A percentile compares a stretch with the other conserved stretches of the same genome.
These are phyloP conservation scores for Pythium dissotocum DNA, from an alignment of 352 stramenopile species.

Conservation along the genomic window DNA sequence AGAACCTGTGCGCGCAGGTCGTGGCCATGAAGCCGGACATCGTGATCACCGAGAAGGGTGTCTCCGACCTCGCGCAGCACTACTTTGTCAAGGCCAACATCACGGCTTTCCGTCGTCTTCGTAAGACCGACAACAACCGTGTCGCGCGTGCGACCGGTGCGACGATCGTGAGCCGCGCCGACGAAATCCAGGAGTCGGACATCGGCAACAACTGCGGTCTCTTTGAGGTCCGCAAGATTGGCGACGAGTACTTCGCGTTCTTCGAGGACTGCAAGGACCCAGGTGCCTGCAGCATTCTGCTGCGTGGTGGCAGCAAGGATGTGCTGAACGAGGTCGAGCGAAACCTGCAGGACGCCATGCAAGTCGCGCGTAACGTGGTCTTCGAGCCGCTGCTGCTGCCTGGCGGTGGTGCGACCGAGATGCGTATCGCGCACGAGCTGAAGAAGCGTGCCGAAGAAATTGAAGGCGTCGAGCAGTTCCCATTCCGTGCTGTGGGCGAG, in stretches of 20 bases:
- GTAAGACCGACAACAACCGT: constrained; percentile 99
- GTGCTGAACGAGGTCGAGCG: constrained; percentile 99
- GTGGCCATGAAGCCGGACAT: constrained; percentile 99
- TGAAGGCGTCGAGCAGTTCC: constrained; percentile 97
- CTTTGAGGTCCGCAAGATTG: constrained; percentile 96
- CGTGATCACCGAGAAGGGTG: constrained; percentile 99
- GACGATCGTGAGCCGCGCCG: constrained; percentile 97
- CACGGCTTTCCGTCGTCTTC: constrained; percentile 97
- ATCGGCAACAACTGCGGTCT: constrained; percentile 98
- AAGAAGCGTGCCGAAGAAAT: constrained; percentile 89
- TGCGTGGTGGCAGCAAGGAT: constrained; percentile 98
- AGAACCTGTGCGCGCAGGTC: constrained; percentile 99
- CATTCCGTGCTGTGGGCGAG: constrained; percentile 96
- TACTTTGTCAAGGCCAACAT: constrained; percentile 99
- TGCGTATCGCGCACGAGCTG: constrained; percentile 96
- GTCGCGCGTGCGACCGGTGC: constrained; percentile 95
- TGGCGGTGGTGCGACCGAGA: constrained; percentile 96
- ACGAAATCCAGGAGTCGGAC: constrained; percentile 99
- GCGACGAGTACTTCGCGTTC: constrained; percentile 98
- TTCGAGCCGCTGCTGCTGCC: constrained; percentile 97
- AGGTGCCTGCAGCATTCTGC: constrained; percentile 98
- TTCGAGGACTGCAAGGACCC: constrained; percentile 98
- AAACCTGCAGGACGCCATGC: constrained; percentile 99
- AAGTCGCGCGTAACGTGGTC: constrained; percentile 99
- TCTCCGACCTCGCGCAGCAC: constrained; percentile 99